Evolutionary conservation across 2,329 filamentous ascomycete genomes (phyloP), one percentile per base, ranked within the genome.

Genomic region (Cladosporium sphaerospermum): DNA sequence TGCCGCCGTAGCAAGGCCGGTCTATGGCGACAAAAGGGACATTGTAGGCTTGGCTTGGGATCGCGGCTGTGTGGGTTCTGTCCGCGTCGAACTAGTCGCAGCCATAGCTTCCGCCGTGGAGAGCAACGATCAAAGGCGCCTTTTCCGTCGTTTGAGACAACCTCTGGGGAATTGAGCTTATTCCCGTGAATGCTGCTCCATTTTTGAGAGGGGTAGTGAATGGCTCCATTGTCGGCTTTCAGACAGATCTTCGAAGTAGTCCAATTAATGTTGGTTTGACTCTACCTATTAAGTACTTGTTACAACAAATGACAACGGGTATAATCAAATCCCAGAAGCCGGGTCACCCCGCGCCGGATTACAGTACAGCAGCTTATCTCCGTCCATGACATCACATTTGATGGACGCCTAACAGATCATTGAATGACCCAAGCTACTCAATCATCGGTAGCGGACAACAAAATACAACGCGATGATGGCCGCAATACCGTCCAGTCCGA

Each of bases 401-500:
- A 28, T 28, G 23, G 23, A 28, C 23, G 23, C 23, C 4, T 28
- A 28, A 28, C 16, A 18, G 16, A 28, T 28, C 7, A 28, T 28
- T 7, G 5, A 7, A 28, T 28, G 23, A 5, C 7, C 23, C 23
- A 28, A 28, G 16, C 16, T 18, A 18, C 23, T 7, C 5, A 28
- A 28, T 36, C 16, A 39, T 39, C 36, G n/a, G 36, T n/a, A 39
- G 8, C 13, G n/a, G 8, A 39, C 16, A n/a, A 50, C 47, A 36
- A 50, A 50, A 16, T 50, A 50, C 10, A 50, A 16, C 1, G 47
- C 47, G 14, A 50, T 34, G 14, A 50, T 6, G 1, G 32, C 39
- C 16, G 47, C 47, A 9, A 50, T 19, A 11, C 23, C 47, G 33
- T 50, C 47, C 4, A 68, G 55, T 1, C 64, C 66, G 31, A 71